Evolutionary conservation across 2,329 filamentous ascomycete genomes (phyloP).

Genomic region (Aspergillus sp.): DNA sequence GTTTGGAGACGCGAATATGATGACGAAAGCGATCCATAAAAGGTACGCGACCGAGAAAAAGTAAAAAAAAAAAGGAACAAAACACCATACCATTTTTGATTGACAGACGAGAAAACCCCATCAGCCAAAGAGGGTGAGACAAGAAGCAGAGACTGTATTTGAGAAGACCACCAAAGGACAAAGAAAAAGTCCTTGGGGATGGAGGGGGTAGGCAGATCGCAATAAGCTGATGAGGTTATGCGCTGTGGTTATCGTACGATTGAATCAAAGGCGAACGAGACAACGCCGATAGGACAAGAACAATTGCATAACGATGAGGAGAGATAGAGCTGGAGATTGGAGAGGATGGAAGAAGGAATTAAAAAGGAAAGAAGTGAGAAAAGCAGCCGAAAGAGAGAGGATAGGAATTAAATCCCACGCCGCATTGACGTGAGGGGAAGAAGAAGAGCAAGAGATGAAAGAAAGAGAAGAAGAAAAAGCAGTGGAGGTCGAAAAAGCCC

Average conservation of each 20-base stretch:
- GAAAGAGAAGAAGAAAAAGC: neutral
- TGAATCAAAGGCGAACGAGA: no score
- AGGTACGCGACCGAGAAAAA: no score
- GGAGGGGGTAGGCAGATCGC: no score
- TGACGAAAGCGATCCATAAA: no score
- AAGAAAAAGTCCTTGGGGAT: no score
- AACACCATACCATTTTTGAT: constrained; percentile 31
- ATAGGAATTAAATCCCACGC: constrained; percentile 1
- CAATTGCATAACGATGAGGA: no score
- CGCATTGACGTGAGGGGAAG: constrained; percentile 6
- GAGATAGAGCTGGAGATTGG: neutral
- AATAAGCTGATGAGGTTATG: no score
- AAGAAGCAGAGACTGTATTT: constrained; percentile 1
- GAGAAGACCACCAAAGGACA: constrained; percentile 4
- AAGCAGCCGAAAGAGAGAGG: neutral
- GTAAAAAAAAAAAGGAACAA: neutral
- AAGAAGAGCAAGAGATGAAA: neutral
- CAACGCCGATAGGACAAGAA: no score
- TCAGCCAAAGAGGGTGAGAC: constrained; percentile 14
- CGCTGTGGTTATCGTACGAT: no score
- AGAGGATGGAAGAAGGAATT: neutral
- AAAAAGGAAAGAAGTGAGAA: neutral
- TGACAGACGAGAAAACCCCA: constrained; percentile 18
- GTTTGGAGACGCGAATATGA: no score
- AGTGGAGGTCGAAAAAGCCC: no score